Base-by-base conservation (phyloP, 257 asterid genomes). In the Solanum sejunctum region DNA sequence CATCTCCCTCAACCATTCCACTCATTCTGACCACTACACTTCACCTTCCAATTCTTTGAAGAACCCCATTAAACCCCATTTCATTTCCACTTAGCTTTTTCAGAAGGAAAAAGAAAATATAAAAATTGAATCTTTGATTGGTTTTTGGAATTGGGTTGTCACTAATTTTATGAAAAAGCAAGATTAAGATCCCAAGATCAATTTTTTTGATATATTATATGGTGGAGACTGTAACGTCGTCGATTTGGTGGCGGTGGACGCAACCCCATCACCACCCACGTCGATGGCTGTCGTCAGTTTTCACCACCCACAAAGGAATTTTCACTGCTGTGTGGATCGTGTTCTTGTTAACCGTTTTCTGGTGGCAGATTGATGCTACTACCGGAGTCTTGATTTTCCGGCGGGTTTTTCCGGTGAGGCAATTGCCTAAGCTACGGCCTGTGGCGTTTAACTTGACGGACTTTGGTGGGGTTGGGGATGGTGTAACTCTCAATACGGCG, bases 401-500 rank as follows among this genome's bases (percentile, higher is more conserved):
- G 87, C 91, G 90, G 5, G 82, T 69, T 9, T 67, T 83, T n/a
- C 78, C 87, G 54, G 58, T 7, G 47, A 66, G 84, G 87, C 49
- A 88, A 7, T 77, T 88, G 8, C 93, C 92, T 7, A 86, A 72
- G 90, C 87, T 91, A 16, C 84, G 91, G 23, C 91, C 92, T 6
- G 87, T 80, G 86, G 90, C 84, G 57, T 89, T 87, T 41, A 91
- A 89, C 86, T 88, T 91, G 89, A 89, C 92, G 26, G 92, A 91
- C 64, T 91, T 91, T 26, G 93, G 93, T 56, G 92, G 89, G 80
- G 89, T 91, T 6, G 93, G 93, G 8, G 93, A 91, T 81, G 93
- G 93, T 4, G 72, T 87, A 28, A 89, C 91, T 39, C 17, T 87
- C 8, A 89, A 91, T 67, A 91, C 93, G 15, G 88, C 39, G 18